Evolutionary conservation across 495 filamentous ascomycete genomes (phyloP), one percentile per base, ranked within the genome.

Genomic region (Emericellopsis terricola): DNA sequence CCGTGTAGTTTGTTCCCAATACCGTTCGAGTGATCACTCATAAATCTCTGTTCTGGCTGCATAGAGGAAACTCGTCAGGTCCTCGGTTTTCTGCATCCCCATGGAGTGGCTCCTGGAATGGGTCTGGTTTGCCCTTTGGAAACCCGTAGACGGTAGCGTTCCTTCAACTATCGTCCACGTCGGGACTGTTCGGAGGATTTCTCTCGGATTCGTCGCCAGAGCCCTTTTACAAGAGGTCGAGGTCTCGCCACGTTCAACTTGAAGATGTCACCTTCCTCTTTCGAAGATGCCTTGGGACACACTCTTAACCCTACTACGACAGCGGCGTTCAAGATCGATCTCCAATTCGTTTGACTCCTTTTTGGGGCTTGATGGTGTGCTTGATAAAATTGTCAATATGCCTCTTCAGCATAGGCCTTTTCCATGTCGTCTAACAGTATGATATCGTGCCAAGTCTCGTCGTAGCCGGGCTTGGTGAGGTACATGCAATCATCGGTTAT

Each of bases 401-500:
- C 76, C 43, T 84, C 79, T 48, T 89, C 81, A 0, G 74, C 69
- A 36, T 82, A 72, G 19, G 61, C 60, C 21, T 79, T 65, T 38
- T 78, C 74, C 33, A 77, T 64, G 27, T 78, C 67, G 36, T 81
- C 73, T 73, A 80, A 86, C 2, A 76, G 55, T 4, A 65, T 52
- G 20, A 80, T 69, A 40, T 82, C 78, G 5, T 65, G 42, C 15
- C 70, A 69, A 21, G 61, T 52, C 40, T 87, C 79, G 41, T 91
- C 78, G 42, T 82, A 92, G 47, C 92, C 81, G 9, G 78, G 71
- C 31, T 80, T 80, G 28, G 71, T 76, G 4, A 93, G 64, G 48
- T 84, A 92, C 18, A 49, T 46, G 36, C 68, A 64, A 43, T 70
- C 66, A 46, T 96, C 87, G 20, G 94, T 78, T 34, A 94, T 81